These are phyloP conservation scores for Quercus alba DNA, from an alignment of 306 rosid genomes.

Conservation along the genomic window DNA sequence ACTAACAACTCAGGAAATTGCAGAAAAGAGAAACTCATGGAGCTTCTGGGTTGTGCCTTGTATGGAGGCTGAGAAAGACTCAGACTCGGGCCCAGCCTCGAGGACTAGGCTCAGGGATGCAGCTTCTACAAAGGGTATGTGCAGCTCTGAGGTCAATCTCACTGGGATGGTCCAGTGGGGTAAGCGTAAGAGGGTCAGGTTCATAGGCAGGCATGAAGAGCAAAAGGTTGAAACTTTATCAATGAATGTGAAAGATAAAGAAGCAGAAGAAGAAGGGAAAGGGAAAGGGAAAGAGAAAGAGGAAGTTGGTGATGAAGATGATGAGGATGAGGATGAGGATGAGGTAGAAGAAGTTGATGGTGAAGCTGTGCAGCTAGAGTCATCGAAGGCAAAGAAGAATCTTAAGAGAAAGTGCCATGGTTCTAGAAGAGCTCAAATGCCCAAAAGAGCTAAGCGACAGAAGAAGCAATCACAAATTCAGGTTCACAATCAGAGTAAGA, in stretches of 20 bases:
- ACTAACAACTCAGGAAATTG: slow-evolving; percentile 42
- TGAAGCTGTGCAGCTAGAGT: slow-evolving; percentile 14
- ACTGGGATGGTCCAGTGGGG: slow-evolving; percentile 86
- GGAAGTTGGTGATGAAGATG: not conserved
- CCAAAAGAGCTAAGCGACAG: slow-evolving; percentile 18
- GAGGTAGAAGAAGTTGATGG: slow-evolving; percentile 21
- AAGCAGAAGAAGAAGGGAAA: not conserved
- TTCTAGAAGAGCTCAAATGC: slow-evolving; percentile 12
- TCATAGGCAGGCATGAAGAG: slow-evolving; percentile 48
- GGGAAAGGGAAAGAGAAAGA: slow-evolving; percentile 14
- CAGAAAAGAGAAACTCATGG: slow-evolving; percentile 46
- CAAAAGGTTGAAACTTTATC: slow-evolving; percentile 31
- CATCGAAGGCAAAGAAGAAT: slow-evolving; percentile 24
- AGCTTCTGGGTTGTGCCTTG: slow-evolving; percentile 58
- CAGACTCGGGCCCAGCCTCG: slow-evolving; percentile 14
- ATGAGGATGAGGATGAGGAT: slow-evolving; percentile 23
- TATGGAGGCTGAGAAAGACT: slow-evolving; percentile 2
- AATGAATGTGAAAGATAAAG: not conserved
- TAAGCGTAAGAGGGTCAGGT: slow-evolving; percentile 58
- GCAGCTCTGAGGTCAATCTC: slow-evolving; percentile 61
- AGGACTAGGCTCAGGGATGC: slow-evolving; percentile 20
- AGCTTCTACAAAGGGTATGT: slow-evolving; percentile 50
- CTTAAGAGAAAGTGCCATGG: slow-evolving; percentile 36
- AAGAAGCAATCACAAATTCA: slow-evolving; percentile 31
- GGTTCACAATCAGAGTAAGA: slow-evolving; percentile 28